Evolutionary conservation across 2,329 filamentous ascomycete genomes (phyloP).

Genomic region (Magnaporthales sp.): DNA sequence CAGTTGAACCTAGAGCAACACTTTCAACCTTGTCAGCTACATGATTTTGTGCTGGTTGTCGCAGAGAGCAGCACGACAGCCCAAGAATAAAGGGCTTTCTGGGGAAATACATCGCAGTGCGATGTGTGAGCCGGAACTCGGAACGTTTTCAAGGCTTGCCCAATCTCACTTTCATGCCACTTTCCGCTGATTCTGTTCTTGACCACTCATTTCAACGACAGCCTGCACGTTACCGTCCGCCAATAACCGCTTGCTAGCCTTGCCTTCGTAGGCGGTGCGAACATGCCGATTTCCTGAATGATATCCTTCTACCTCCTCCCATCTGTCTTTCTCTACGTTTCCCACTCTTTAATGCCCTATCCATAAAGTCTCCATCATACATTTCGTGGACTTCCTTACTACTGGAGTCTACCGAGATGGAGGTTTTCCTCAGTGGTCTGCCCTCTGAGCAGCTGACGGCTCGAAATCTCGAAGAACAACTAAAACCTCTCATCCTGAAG

Average conservation of each 20-base stretch:
- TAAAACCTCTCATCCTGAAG: constrained; percentile 28
- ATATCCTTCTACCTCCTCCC: background rate
- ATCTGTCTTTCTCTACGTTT: background rate
- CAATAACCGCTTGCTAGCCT: background rate
- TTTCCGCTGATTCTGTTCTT: background rate
- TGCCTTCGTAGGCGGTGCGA: background rate
- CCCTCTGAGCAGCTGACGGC: constrained; percentile 28
- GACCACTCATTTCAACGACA: background rate
- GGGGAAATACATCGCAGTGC: background rate
- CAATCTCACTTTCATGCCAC: background rate
- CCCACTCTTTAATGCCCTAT: background rate
- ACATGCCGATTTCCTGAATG: background rate
- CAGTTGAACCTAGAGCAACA: background rate
- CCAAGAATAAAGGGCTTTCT: background rate
- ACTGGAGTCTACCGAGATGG: constrained; percentile 24
- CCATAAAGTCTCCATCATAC: background rate
- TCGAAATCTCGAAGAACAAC: constrained; percentile 24
- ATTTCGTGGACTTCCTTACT: background rate
- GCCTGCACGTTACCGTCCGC: background rate
- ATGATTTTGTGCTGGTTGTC: background rate
- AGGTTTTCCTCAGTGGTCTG: constrained; percentile 35
- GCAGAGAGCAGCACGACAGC: background rate
- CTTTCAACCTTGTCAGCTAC: background rate
- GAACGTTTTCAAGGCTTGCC: background rate
- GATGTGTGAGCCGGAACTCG: background rate